Percentiles rank a stretch among this genome's conserved stretches.
Conservation (phyloP, 768 basidiomycete genomes). For the Sporobolomyces pararoseus region DNA sequence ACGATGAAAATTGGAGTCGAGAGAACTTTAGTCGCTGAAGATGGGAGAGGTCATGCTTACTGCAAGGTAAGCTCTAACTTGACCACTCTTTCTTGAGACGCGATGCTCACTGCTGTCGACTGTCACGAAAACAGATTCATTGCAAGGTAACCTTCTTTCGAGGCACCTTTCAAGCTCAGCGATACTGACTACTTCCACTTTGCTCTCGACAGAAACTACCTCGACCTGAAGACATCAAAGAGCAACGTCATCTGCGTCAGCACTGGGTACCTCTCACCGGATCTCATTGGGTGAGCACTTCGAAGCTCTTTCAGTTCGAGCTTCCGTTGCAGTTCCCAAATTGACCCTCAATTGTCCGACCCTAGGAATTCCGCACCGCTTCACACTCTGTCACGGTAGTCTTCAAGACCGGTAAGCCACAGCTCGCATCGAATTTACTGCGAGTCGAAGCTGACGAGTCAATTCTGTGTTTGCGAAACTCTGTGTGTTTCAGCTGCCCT, state of each 20-base stretch:
- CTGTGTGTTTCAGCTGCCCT: slow-evolving; percentile 15
- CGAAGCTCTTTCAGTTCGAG: neutral
- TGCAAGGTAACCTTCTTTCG: slow-evolving; percentile 22
- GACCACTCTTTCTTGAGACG: neutral
- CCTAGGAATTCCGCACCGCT: slow-evolving; percentile 32
- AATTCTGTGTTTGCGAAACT: neutral
- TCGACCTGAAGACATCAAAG: slow-evolving; percentile 13
- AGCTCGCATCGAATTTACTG: neutral
- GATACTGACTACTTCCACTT: too few species aligned
- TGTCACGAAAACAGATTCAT: slow-evolving; percentile 19
- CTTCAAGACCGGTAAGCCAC: slow-evolving; percentile 30
- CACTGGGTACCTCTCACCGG: slow-evolving; percentile 31
- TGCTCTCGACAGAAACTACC: slow-evolving; percentile 22
- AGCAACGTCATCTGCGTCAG: slow-evolving; percentile 11
- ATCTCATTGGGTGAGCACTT: slow-evolving; percentile 24
- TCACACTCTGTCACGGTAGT: slow-evolving; percentile 30
- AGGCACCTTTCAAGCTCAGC: neutral
- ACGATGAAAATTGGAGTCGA: slow-evolving; percentile 22
- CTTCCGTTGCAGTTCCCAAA: too few species aligned
- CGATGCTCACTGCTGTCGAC: neutral
- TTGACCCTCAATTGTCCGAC: too few species aligned
- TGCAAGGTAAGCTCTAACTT: slow-evolving; percentile 17
- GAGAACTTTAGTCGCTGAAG: slow-evolving; percentile 33
- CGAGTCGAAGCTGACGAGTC: neutral
- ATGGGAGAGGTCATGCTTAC: slow-evolving; percentile 32